phyloP scores from a whole-genome alignment of 148 eudicot genomes.

The Nepenthes gracilis region DNA sequence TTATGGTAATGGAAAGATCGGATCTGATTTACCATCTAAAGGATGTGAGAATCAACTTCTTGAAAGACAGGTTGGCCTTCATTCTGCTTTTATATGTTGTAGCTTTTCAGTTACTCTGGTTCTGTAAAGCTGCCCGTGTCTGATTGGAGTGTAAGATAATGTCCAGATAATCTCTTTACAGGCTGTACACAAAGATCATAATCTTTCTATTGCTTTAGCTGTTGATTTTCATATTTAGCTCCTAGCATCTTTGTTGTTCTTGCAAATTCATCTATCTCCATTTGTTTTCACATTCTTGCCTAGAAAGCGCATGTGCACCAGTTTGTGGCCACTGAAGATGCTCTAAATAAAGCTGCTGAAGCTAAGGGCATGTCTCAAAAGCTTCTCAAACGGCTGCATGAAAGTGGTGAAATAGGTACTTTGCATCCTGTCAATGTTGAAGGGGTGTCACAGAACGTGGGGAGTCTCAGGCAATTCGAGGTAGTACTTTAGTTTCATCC shows the following conservation, averaged over 20 bases:
- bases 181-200: not conserved
- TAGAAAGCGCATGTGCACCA: conserved; percentile 99
- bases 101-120: not conserved
- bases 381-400: conserved; percentile 74
- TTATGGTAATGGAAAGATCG: conserved; percentile 71
- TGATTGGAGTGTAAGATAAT: not conserved
- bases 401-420: conserved; percentile 57
- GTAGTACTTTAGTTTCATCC: conserved; percentile 19
- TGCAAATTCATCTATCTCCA: not conserved
- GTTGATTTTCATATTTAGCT: not conserved
- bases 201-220: not conserved
- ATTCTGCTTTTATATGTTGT: not conserved
- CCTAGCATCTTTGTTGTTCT: not conserved
- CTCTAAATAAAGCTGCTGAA: conserved; percentile 88
- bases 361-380: conserved; percentile 63
- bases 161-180: not conserved
- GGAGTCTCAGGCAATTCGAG: conserved; percentile 92
- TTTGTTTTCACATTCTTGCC: conserved; percentile 3
- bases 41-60: conserved; percentile 96
- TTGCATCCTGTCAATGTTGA: conserved; percentile 41
- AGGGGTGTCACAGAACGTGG: conserved; percentile 65
- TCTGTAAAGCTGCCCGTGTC: not conserved
- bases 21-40: conserved; percentile 63
- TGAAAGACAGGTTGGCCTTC: conserved; percentile 77
- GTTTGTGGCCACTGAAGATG: conserved; percentile 99